These are phyloP conservation scores for Chrysopogon serrulatus DNA, from an alignment of 176 grass and related monocot genomes.

Conservation along the genomic window DNA sequence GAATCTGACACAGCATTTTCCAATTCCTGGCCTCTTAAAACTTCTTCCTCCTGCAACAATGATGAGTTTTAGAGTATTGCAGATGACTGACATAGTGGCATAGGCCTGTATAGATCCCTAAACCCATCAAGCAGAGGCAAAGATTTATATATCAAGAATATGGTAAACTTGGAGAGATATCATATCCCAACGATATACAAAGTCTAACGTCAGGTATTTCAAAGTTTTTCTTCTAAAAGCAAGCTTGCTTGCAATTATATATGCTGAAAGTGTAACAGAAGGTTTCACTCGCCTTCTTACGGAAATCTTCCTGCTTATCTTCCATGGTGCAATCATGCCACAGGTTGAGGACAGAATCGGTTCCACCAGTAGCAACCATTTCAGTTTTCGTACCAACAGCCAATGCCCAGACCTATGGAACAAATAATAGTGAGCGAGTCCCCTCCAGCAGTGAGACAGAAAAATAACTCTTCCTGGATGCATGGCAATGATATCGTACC, in stretches of 20 bases:
- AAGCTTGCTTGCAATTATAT: neutral
- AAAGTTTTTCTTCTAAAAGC: neutral
- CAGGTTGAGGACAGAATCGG: constrained; percentile 68
- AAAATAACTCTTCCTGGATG: neutral
- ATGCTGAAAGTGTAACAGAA: constrained; percentile 9
- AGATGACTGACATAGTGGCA: neutral
- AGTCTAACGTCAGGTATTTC: neutral
- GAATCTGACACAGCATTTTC: constrained; percentile 92
- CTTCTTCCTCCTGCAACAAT: constrained; percentile 64
- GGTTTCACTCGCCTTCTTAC: constrained; percentile 52
- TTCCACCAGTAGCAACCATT: constrained; percentile 90
- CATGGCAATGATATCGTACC: constrained; percentile 24
- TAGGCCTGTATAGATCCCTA: neutral
- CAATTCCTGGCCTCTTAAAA: constrained; percentile 82
- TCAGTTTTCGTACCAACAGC: constrained; percentile 82
- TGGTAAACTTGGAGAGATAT: neutral
- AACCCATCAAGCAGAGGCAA: neutral
- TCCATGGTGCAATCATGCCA: constrained; percentile 83
- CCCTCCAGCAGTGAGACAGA: neutral
- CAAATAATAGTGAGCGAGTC: neutral
- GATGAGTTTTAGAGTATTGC: neutral
- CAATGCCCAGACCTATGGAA: constrained; percentile 76
- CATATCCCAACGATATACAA: neutral
- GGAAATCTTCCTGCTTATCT: constrained; percentile 85
- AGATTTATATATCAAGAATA: neutral